These are phyloP conservation scores for Saksenaea oblongispora DNA, from an alignment of 371 early-diverging fungal species.

Conservation along the genomic window DNA sequence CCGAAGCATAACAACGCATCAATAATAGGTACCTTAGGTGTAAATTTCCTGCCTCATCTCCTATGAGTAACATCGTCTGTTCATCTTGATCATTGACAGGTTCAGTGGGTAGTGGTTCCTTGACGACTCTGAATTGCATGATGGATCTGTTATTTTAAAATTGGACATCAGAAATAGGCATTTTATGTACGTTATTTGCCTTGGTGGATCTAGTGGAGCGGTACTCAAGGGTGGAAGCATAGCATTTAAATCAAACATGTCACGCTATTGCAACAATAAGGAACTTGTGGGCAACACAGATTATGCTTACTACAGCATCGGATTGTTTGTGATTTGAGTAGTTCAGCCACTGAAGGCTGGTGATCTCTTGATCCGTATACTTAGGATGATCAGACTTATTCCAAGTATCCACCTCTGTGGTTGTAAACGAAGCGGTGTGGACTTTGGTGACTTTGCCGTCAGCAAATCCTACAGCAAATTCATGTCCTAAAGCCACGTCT, in stretches of 20 bases:
- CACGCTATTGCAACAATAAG: background rate
- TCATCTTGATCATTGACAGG: background rate
- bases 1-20: background rate
- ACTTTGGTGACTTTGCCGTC: conserved; percentile 4
- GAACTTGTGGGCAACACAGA: background rate
- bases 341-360: conserved; percentile 5
- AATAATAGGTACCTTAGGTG: conserved; percentile 3
- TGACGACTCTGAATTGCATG: background rate
- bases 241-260: background rate
- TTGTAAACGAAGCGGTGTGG: background rate
- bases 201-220: conserved; percentile 1
- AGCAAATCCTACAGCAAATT: conserved; percentile 6
- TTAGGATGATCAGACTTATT: background rate
- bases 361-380: background rate
- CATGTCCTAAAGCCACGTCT: conserved; percentile 2
- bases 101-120: background rate
- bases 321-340: background rate
- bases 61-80: conserved; percentile 8
- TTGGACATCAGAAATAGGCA: background rate
- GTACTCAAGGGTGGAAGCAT: background rate
- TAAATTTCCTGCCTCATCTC: background rate
- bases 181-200: background rate
- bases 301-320: background rate
- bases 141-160: background rate
- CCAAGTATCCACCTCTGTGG: background rate